Base-by-base conservation (phyloP, 345 rosid species). In the Heritiera fomes region DNA sequence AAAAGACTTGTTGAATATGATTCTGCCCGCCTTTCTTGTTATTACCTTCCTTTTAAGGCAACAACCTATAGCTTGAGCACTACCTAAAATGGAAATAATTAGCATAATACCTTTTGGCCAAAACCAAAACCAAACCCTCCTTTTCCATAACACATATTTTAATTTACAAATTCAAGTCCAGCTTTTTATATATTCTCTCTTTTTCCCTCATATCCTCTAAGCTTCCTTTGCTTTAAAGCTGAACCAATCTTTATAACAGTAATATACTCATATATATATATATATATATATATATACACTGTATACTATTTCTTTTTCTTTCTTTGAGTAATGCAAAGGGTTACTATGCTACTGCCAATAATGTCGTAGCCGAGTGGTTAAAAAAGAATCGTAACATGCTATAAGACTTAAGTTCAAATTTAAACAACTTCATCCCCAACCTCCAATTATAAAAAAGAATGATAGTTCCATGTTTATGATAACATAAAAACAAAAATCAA, bases 81-180 rank as follows among this genome's bases (percentile, higher is more conserved):
- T 82, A 5, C 91, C 90, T 76, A 65, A 87, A 85, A 80, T 30
- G 85, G 90, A 87, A 84, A 87, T 34, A 34, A 83, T 86, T 81
- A 84, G 80, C 76, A 56, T 79, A 83, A 83, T 49, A 80, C 65
- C 59, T 75, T 68, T 79, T 76, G 43, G 17, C 56, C 71, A 2
- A 60, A 78, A 53, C 65, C 80, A 34, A 23, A 23, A 23, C 28
- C 28, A 23, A 23, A 23, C 4, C 32, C 68, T 38, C 7, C 2
- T 53, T 52, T 28, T 14, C 38, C 3, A 18, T 65, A 3, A 12
- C 9, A 61, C 9, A 61, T 30, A 12, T 11, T n/a, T 53, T 53
- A 14, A 53, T 14, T 53, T 53, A 18, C 61, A 56, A 56, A 56
- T 56, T n/a, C 8, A 56, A 56, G 3, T n/a, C 4, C 61, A 56